Evolutionary conservation across 768 basidiomycete genomes (phyloP).

Genomic region (Amanita thiersii): DNA sequence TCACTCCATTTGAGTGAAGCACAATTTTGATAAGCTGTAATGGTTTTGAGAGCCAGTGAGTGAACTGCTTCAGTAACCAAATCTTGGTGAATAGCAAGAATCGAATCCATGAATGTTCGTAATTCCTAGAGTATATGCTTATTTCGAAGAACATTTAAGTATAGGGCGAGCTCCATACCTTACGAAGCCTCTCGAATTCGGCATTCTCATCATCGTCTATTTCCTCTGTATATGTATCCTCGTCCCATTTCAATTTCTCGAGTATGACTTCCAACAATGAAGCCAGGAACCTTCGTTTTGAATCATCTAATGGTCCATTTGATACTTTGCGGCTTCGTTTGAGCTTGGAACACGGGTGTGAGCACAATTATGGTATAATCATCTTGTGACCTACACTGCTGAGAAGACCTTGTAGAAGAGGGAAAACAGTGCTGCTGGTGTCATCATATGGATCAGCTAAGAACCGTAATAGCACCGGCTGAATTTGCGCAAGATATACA

Average conservation of each 20-base stretch:
- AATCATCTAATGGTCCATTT: constrained; percentile 51
- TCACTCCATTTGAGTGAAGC: constrained; percentile 79
- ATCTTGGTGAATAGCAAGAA: constrained; percentile 77
- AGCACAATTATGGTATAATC: background rate
- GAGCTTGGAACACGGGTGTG: constrained; percentile 43
- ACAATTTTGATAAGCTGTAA: constrained; percentile 62
- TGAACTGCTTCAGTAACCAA: constrained; percentile 77
- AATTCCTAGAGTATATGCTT: constrained; percentile 61
- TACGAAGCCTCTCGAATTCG: constrained; percentile 80
- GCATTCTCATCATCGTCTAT: constrained; percentile 82
- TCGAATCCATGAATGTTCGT: constrained; percentile 78
- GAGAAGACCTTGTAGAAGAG: constrained; percentile 69
- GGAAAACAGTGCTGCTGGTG: constrained; percentile 78
- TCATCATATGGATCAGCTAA: constrained; percentile 89
- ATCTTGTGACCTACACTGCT: constrained; percentile 45
- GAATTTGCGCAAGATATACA: constrained; percentile 51
- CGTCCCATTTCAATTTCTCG: constrained; percentile 88
- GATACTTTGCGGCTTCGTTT: constrained; percentile 65
- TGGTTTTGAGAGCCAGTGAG: constrained; percentile 63
- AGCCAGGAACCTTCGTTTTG: constrained; percentile 68
- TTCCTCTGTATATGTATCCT: constrained; percentile 70
- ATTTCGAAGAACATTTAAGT: constrained; percentile 10
- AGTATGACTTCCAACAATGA: constrained; percentile 74
- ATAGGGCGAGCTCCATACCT: constrained; percentile 36
- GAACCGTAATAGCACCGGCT: constrained; percentile 82